Percentiles rank a stretch among this genome's conserved stretches.
Evolutionary conservation across 2,329 filamentous ascomycete species (phyloP).

Genomic region (Didymellaceae sp.): DNA sequence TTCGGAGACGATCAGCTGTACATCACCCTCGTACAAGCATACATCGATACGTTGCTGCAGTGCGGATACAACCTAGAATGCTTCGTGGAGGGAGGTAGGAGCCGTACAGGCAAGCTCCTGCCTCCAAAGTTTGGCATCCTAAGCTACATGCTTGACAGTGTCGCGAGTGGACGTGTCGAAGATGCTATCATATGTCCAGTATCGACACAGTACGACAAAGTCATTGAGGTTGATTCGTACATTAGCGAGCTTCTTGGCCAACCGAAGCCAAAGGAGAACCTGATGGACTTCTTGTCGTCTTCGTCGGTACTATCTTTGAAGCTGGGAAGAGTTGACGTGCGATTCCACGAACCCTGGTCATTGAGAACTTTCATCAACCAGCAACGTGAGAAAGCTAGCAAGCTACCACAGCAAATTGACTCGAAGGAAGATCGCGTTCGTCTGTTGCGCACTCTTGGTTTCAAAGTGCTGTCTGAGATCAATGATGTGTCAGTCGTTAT

Average conservation of each 20-base stretch:
- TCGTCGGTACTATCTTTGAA: constrained; percentile 89
- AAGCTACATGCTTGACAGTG: constrained; percentile 86
- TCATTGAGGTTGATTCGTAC: constrained; percentile 91
- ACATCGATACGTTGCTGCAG: constrained; percentile 90
- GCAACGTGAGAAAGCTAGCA: constrained; percentile 68
- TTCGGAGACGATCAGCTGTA: constrained; percentile 95
- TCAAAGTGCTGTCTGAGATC: constrained; percentile 91
- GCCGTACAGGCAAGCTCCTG: constrained; percentile 89
- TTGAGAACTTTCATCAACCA: constrained; percentile 79
- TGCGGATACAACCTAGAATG: constrained; percentile 95
- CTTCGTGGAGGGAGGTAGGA: constrained; percentile 96
- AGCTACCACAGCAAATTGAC: constrained; percentile 43
- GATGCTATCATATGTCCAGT: constrained; percentile 95
- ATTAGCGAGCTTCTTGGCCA: constrained; percentile 92
- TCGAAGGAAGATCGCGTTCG: constrained; percentile 65
- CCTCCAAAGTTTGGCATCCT: constrained; percentile 96
- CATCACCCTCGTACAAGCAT: constrained; percentile 89
- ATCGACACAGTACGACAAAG: constrained; percentile 97
- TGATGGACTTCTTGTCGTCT: constrained; percentile 85
- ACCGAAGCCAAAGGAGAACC: constrained; percentile 93
- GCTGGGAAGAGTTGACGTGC: constrained; percentile 89
- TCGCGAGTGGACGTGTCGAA: constrained; percentile 84
- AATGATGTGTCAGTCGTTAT: constrained; percentile 97
- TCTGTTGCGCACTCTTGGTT: constrained; percentile 84
- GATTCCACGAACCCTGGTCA: constrained; percentile 97